Percentiles rank a stretch among this genome's conserved stretches.
These are phyloP conservation scores for Cymbopogon citratus DNA, from an alignment of 176 grass and related monocot species.

Conservation along the genomic window DNA sequence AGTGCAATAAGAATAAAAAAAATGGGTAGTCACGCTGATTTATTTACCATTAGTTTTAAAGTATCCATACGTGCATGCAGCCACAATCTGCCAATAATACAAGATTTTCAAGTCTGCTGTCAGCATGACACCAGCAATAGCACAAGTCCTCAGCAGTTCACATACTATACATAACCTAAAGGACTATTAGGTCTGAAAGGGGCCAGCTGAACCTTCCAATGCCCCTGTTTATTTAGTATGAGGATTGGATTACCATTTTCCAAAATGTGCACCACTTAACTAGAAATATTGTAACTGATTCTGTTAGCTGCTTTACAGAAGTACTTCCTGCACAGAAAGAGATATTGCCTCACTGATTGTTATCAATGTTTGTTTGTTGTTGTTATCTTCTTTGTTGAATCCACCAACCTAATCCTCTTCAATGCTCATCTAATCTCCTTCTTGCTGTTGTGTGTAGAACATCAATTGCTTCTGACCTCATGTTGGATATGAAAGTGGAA, in stretches of 20 bases:
- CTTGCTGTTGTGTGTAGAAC: neutral
- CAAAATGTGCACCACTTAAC: neutral
- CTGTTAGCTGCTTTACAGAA: neutral
- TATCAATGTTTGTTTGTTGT: neutral
- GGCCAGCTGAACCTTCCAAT: neutral
- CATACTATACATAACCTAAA: neutral
- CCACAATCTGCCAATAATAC: neutral
- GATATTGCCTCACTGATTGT: neutral
- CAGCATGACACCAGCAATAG: no score
- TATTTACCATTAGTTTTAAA: no score
- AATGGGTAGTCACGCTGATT: no score
- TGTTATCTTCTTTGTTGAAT: neutral
- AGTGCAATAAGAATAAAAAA: no score
- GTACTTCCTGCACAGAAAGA: neutral
- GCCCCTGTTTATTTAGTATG: neutral
- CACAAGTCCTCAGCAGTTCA: no score
- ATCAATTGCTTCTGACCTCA: neutral
- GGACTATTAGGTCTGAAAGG: neutral
- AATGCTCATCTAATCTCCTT: neutral
- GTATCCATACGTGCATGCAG: neutral
- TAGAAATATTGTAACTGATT: neutral
- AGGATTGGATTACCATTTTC: neutral
- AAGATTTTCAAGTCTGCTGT: neutral
- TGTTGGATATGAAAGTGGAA: neutral
- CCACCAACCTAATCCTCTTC: neutral